phyloP scores from a whole-genome alignment of 164 flowering plant genomes.

The Piper longum region DNA sequence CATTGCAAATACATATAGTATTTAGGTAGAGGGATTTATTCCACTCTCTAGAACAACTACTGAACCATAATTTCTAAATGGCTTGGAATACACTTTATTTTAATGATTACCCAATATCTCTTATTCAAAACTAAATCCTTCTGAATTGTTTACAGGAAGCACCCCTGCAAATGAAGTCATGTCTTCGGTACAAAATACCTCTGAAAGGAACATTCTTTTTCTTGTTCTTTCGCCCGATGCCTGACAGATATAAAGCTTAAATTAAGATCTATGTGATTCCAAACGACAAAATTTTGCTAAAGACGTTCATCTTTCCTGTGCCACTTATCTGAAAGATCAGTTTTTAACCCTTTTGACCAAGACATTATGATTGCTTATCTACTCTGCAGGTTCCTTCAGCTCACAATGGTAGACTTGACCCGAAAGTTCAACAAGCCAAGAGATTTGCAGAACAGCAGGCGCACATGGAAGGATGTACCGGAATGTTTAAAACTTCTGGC shows the following conservation, averaged over 20 bases:
- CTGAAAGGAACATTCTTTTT: not conserved
- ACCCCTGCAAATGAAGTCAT: not conserved
- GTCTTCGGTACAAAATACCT: conserved; percentile 11
- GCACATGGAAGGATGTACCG: conserved; percentile 43
- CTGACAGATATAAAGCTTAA: no score
- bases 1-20: no score
- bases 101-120: not conserved
- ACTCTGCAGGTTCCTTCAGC: conserved; percentile 11
- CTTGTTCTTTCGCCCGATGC: no score
- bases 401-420: conserved; percentile 9
- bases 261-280: no score
- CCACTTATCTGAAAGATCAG: not conserved
- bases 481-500: conserved; percentile 36
- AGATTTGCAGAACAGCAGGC: conserved; percentile 41
- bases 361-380: not conserved
- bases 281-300: no score
- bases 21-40: not conserved
- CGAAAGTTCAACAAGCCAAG: conserved; percentile 31
- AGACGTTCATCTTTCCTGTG: not conserved
- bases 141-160: not conserved
- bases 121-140: not conserved
- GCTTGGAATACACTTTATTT: no score
- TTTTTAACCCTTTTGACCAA: not conserved
- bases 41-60: not conserved
- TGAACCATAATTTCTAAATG: not conserved